Evolutionary conservation across 306 rosid genomes (phyloP), one percentile per base, ranked within the genome.

Genomic region (Medicago lupulina): DNA sequence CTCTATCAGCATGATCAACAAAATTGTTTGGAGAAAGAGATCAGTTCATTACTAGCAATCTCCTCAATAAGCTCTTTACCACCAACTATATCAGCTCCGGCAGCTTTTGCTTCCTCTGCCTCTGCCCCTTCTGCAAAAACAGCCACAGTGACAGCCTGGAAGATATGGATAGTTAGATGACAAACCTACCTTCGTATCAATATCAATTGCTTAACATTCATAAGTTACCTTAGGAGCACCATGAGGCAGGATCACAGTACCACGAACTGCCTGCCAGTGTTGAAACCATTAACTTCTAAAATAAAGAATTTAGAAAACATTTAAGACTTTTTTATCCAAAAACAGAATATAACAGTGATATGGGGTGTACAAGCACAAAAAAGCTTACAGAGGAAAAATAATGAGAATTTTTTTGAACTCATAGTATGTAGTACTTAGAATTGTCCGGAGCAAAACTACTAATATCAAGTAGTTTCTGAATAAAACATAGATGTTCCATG

Each of bases 41-140:
- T 31, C 39, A 64, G 79, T 74, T 82, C 84, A 67, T 84, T 94
- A 95, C 99, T 88, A 34, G 96, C 97, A 89, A 95, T 85, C 85
- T 95, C 93, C 84, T 87, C 92, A 21, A 95, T 87, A 57, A 95
- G 99, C 74, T 95, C 99, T 78, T 83, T 80, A 34, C 97, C 99
- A n/a, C 99, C 99, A 73, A 95, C 99, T 76, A 95, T 89, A 88
- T 95, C 97, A 15, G 97, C 99, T 79, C 97, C 99, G 31, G 97
- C 97, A 71, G 92, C 97, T 88, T 91, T 90, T 54, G 99, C 99
- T 86, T 95, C 99, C 57, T 95, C 97, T 49, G 99, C 99, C 53
- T 92, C 97, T 50, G 89, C 81, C 66, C 97, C 99, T 87, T 95
- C 93, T 81, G 99, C 99, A 92, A 95, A 95, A 85, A 90, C 93